phyloP scores from a whole-genome alignment of 2,329 filamentous ascomycete genomes.

The Trichoderma sp. region DNA sequence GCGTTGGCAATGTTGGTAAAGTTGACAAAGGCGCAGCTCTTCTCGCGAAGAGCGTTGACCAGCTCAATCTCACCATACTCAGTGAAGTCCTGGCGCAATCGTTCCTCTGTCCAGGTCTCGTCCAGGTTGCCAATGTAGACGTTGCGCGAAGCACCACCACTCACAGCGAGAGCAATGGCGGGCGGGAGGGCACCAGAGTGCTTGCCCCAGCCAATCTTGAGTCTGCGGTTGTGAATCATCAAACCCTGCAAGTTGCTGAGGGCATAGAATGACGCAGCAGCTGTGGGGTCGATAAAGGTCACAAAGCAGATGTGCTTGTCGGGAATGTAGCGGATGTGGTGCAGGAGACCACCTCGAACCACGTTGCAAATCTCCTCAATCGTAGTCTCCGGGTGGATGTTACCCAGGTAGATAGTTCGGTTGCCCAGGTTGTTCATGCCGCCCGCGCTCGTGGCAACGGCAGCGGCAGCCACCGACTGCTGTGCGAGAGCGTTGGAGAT shows the following conservation, averaged over 20 bases:
- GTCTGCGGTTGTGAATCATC: constrained; percentile 97
- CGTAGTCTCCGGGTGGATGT: constrained; percentile 97
- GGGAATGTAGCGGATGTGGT: constrained; percentile 98
- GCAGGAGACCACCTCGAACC: constrained; percentile 88
- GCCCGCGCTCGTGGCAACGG: constrained; percentile 92
- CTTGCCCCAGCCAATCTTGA: constrained; percentile 99
- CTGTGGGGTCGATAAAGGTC: constrained; percentile 97
- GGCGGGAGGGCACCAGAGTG: constrained; percentile 95
- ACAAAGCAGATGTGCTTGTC: constrained; percentile 99
- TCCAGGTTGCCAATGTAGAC: constrained; percentile 98
- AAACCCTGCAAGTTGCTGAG: constrained; percentile 95
- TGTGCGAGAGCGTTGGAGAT: constrained; percentile 96
- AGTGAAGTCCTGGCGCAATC: constrained; percentile 91
- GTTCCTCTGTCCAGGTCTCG: constrained; percentile 95
- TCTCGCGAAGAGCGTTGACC: constrained; percentile 93
- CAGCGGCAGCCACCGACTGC: constrained; percentile 94
- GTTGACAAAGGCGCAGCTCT: constrained; percentile 99
- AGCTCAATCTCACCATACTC: constrained; percentile 98
- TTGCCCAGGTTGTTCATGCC: constrained; percentile 98
- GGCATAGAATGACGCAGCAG: constrained; percentile 95
- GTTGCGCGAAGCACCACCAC: constrained; percentile 94
- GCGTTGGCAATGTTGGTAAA: constrained; percentile 99
- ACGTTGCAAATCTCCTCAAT: constrained; percentile 99
- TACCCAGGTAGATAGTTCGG: constrained; percentile 94
- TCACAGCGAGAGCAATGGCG: constrained; percentile 92